phyloP scores from a whole-genome alignment of 1,139 yeast genomes.

The Spencermartinsiella ligniputridi region DNA sequence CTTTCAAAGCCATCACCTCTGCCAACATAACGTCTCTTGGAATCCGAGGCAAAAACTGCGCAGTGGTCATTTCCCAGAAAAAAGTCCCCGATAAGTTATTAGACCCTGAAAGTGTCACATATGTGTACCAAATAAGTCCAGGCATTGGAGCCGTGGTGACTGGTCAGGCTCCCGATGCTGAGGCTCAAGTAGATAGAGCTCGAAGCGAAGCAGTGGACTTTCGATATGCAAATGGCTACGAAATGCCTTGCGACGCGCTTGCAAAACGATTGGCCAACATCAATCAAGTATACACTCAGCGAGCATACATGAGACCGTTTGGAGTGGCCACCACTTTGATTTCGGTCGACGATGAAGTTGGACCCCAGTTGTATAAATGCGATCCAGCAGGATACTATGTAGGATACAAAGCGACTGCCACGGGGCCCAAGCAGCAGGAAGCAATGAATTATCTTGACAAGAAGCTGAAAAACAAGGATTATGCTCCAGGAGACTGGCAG shows the following conservation, averaged over 20 bases:
- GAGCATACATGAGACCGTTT: constrained; percentile 98
- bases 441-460: constrained; percentile 88
- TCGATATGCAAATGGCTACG: constrained; percentile 90
- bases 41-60: constrained; percentile 78
- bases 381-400: constrained; percentile 97
- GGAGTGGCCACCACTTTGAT: constrained; percentile 90
- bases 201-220: constrained; percentile 93
- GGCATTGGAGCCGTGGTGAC: constrained; percentile 88
- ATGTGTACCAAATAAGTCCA: constrained; percentile 76
- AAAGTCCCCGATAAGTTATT: constrained; percentile 92
- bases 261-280: constrained; percentile 94
- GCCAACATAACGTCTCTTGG: constrained; percentile 89
- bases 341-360: constrained; percentile 80
- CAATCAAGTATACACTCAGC: constrained; percentile 91
- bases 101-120: constrained; percentile 80
- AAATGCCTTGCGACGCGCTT: constrained; percentile 91
- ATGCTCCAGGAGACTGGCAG: constrained; percentile 81
- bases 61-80: constrained; percentile 91
- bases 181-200: constrained; percentile 86
- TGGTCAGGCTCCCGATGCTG: constrained; percentile 82
- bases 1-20: constrained; percentile 93
- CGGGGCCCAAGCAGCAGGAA: constrained; percentile 98
- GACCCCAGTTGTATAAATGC: constrained; percentile 88
- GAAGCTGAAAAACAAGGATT: constrained; percentile 73
- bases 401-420: constrained; percentile 87